Percentiles rank a stretch among this genome's conserved stretches.
phyloP scores from a whole-genome alignment of 1,284 basidiomycete species.

The Tilletia walkeri region DNA sequence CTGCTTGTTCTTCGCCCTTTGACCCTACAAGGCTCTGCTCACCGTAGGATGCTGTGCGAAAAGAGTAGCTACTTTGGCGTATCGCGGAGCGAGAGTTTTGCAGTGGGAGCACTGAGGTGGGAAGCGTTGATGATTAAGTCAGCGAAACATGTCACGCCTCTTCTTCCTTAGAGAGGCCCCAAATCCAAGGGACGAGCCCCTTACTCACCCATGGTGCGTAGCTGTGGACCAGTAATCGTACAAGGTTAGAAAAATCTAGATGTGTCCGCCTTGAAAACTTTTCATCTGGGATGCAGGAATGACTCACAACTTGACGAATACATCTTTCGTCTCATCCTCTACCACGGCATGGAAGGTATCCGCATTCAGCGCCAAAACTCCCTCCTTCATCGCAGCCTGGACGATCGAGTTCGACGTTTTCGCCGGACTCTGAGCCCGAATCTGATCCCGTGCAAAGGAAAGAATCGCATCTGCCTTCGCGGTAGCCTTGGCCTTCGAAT shows the following conservation, averaged over 20 bases:
- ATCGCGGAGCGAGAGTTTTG: conserved; percentile 13
- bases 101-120: not conserved
- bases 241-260: not conserved
- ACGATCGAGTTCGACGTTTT: not conserved
- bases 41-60: conserved; percentile 11
- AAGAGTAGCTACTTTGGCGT: not conserved
- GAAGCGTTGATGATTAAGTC: not conserved
- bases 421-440: conserved; percentile 1
- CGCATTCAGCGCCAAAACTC: conserved; percentile 10
- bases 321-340: not conserved
- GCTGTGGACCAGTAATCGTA: not conserved
- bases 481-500: not conserved
- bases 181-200: not conserved
- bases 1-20: no score
- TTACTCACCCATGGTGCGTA: conserved; percentile 13
- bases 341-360: conserved; percentile 11
- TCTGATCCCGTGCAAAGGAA: not conserved
- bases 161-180: no score
- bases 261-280: no score
- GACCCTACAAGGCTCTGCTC: not conserved
- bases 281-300: no score
- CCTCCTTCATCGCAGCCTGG: not conserved
- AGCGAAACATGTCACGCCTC: no score
- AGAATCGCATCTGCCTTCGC: not conserved
- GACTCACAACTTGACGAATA: conserved; percentile 16